Percentiles rank a stretch among this genome's conserved stretches.
These are phyloP conservation scores for Diospyros kaki DNA, from an alignment of 148 eudicot species.

Conservation along the genomic window DNA sequence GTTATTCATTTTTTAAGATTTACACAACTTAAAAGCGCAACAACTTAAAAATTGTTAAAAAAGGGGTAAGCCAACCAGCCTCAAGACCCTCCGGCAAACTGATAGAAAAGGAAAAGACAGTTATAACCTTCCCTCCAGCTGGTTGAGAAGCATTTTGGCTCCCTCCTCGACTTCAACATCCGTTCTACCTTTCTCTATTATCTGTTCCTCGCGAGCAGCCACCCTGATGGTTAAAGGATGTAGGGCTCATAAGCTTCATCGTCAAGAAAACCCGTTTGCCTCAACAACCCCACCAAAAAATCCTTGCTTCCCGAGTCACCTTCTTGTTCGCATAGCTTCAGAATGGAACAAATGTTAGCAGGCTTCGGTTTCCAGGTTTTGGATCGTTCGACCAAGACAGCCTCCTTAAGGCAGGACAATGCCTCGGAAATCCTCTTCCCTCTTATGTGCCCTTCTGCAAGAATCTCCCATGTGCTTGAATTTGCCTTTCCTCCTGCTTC, in stretches of 20 bases:
- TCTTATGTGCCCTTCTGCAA: conserved; percentile 50
- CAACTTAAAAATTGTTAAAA: no score
- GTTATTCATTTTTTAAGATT: no score
- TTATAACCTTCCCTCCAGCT: conserved; percentile 38
- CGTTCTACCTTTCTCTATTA: conserved; percentile 16
- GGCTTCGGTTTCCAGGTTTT: conserved; percentile 68
- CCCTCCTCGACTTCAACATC: conserved; percentile 21
- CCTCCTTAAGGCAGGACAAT: conserved; percentile 62
- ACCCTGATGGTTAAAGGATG: conserved; percentile 18
- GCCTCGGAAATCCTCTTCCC: conserved; percentile 54
- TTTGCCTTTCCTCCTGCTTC: conserved; percentile 61
- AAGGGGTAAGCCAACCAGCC: no score
- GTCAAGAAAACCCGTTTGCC: conserved; percentile 50
- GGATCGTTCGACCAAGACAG: conserved; percentile 35
- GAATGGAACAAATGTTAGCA: conserved; percentile 31
- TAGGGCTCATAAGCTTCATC: conserved; percentile 44
- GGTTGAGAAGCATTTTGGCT: conserved; percentile 35
- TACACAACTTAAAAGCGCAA: no score
- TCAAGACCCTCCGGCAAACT: no score
- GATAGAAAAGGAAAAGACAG: background rate
- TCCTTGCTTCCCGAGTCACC: conserved; percentile 46
- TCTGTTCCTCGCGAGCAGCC: conserved; percentile 8
- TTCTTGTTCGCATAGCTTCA: conserved; percentile 52
- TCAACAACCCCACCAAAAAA: conserved; percentile 45
- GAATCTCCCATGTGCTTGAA: conserved; percentile 66